Evolutionary conservation across 306 rosid species (phyloP).

Genomic region (Sesbania bispinosa): DNA sequence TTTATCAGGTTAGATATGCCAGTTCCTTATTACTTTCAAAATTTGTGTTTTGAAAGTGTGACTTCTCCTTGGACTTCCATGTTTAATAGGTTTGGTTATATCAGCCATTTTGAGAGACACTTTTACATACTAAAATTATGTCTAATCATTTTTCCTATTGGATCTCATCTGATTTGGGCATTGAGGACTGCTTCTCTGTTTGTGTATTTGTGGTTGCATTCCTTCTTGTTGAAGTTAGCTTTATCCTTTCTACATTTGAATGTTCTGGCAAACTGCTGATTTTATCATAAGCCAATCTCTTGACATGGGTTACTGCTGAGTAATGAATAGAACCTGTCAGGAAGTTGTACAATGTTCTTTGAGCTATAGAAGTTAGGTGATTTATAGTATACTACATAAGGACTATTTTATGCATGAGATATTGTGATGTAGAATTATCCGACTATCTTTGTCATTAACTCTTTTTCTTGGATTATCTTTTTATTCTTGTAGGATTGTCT

Average conservation of each 20-base stretch:
- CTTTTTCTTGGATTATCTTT: background rate
- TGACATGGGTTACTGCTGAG: background rate
- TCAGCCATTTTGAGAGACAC: background rate
- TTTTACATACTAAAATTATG: background rate
- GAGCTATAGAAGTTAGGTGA: background rate
- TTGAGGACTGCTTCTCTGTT: background rate
- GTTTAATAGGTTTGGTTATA: background rate
- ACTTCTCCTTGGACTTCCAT: background rate
- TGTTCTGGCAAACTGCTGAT: conserved; percentile 8
- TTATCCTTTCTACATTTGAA: conserved; percentile 10
- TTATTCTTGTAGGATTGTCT: conserved; percentile 41
- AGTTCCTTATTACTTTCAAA: background rate
- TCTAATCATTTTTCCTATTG: background rate
- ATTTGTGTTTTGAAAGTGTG: background rate
- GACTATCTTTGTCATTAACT: background rate
- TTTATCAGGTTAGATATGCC: conserved; percentile 65
- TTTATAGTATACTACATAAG: background rate
- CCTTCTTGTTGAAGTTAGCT: background rate
- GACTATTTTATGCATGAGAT: background rate
- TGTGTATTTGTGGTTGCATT: conserved; percentile 12
- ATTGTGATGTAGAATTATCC: background rate
- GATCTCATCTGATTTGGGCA: background rate
- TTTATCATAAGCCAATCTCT: conserved; percentile 7
- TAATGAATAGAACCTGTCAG: background rate
- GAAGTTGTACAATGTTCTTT: background rate